phyloP scores from a whole-genome alignment of 1,284 basidiomycete species.

The Leccinum subrobustum region DNA sequence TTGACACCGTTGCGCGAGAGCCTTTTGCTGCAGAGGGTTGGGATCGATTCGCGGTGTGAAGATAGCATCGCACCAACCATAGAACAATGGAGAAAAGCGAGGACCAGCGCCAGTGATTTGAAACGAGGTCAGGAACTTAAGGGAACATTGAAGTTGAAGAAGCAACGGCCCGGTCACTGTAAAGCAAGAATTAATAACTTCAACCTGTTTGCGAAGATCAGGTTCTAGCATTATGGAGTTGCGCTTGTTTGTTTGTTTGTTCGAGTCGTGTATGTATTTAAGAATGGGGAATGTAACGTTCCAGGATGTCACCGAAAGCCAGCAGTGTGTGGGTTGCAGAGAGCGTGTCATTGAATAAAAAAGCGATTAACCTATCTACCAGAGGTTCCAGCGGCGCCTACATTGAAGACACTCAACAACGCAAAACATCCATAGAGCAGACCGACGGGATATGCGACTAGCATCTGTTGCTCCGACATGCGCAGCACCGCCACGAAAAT shows the following conservation, averaged over 20 bases:
- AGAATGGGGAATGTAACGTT: background rate
- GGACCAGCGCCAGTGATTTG: slow-evolving; percentile 24
- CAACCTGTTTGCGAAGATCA: background rate
- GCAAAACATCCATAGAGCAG: slow-evolving; percentile 92
- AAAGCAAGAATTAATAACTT: slow-evolving; percentile 39
- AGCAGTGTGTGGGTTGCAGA: background rate
- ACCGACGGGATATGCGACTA: slow-evolving; percentile 93
- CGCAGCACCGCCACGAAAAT: slow-evolving; percentile 93
- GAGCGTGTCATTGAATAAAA: slow-evolving; percentile 12
- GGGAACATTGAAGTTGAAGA: slow-evolving; percentile 27
- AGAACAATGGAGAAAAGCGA: slow-evolving; percentile 40
- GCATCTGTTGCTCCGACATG: slow-evolving; percentile 89
- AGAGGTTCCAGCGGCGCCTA: slow-evolving; percentile 35
- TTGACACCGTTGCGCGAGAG: background rate
- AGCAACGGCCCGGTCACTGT: slow-evolving; percentile 38
- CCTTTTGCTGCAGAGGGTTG: slow-evolving; percentile 33
- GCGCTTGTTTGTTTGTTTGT: background rate
- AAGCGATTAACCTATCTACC: slow-evolving; percentile 26
- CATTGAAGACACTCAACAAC: slow-evolving; percentile 81
- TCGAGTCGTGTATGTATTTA: background rate
- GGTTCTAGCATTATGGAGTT: background rate
- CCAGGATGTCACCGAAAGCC: background rate
- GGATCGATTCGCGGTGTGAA: slow-evolving; percentile 32
- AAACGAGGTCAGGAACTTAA: slow-evolving; percentile 31
- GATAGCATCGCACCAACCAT: slow-evolving; percentile 38